Conservation (phyloP, 75 land plant species). For the Ceratopteris richardii region DNA sequence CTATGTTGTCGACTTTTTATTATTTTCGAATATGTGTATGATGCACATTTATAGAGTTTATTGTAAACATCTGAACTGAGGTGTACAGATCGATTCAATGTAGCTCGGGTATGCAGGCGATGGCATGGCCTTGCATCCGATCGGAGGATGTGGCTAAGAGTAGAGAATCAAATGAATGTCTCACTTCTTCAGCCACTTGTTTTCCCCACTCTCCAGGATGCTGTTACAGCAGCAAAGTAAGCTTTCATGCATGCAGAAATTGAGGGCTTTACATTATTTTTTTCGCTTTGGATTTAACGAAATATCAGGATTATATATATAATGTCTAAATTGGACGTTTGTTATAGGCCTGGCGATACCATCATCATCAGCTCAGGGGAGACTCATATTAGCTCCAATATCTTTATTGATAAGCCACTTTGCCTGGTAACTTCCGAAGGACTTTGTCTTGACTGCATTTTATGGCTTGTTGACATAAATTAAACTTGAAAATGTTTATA, state of each 20-base stretch:
- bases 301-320: no score
- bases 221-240: constrained; percentile 78
- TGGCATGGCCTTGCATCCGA: constrained; percentile 82
- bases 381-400: constrained; percentile 50
- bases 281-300: no score
- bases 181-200: constrained; percentile 31
- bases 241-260: neutral
- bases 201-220: constrained; percentile 56
- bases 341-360: constrained; percentile 86
- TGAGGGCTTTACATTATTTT: no score
- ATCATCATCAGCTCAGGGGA: constrained; percentile 73
- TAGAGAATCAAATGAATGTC: constrained; percentile 32
- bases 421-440: constrained; percentile 59
- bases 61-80: no score
- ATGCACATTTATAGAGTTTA: no score
- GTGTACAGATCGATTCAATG: constrained; percentile 89
- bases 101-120: constrained; percentile 91
- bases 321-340: neutral
- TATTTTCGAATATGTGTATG: no score
- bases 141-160: constrained; percentile 77
- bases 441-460: neutral
- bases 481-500: no score
- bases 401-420: constrained; percentile 81
- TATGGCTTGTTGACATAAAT: no score
- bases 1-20: no score